phyloP scores from a whole-genome alignment of 2,329 filamentous ascomycete genomes.

The Basipetospora chlamydospora region DNA sequence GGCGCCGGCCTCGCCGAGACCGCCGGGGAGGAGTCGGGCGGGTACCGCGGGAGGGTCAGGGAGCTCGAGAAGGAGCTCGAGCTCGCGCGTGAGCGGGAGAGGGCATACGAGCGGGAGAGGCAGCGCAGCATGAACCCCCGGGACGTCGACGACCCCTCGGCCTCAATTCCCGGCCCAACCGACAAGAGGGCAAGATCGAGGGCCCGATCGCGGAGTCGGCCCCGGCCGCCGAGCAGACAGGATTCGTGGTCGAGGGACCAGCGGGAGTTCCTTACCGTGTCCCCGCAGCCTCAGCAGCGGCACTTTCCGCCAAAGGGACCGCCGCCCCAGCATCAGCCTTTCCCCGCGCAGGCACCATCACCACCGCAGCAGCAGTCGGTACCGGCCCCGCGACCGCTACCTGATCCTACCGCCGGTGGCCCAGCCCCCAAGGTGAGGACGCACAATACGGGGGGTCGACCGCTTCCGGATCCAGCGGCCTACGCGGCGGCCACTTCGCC shows the following conservation, averaged over 20 bases:
- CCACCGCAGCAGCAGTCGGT: conserved; percentile 7
- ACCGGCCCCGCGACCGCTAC: conserved; percentile 23
- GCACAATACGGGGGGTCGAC: conserved; percentile 29
- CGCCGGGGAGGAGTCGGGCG: conserved; percentile 19
- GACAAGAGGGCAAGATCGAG: conserved; percentile 12
- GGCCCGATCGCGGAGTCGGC: conserved; percentile 23
- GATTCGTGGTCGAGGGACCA: conserved; percentile 52
- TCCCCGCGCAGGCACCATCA: background rate
- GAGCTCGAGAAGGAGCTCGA: conserved; percentile 65
- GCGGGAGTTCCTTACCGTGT: conserved; percentile 40
- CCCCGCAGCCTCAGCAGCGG: conserved; percentile 28
- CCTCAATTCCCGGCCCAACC: conserved; percentile 6
- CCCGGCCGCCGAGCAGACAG: conserved; percentile 34
- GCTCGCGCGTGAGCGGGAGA: conserved; percentile 45
- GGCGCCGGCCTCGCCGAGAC: conserved; percentile 16
- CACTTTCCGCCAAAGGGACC: conserved; percentile 6
- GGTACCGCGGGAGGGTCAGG: conserved; percentile 54
- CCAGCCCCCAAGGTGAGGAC: conserved; percentile 17
- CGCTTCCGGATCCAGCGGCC: conserved; percentile 35
- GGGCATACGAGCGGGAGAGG: conserved; percentile 46
- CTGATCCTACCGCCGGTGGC: conserved; percentile 17
- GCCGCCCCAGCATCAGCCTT: conserved; percentile 5
- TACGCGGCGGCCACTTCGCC: conserved; percentile 11
- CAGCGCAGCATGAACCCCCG: conserved; percentile 20
- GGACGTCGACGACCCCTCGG: conserved; percentile 10